Base-by-base conservation (phyloP, 768 basidiomycete genomes). In the Boletus fagicola region DNA sequence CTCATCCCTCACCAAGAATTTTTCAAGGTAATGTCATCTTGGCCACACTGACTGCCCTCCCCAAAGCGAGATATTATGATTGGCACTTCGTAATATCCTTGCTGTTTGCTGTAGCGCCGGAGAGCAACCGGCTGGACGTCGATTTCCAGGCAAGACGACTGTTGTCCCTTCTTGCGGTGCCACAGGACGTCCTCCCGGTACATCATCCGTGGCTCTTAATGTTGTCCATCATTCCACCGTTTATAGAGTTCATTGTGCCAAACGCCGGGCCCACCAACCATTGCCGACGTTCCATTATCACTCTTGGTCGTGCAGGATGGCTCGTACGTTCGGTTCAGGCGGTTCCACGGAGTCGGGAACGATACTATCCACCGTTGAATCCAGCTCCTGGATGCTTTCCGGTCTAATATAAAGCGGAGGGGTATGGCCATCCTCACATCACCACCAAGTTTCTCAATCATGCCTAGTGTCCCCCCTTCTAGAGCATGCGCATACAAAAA, bases 231-330 rank as follows among this genome's bases (percentile, higher is more conserved):
- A 18, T 48, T n/a, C 18, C 31, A 28, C 39, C 16, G 42, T 16
- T 49, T 36, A 18, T 56, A 6, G 47, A 47, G 35, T 26, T 36
- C 16, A 15, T 42, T 26, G n/a, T 48, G 3, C 45, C 44, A 47
- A 53, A 40, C 18, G 22, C 46, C 43, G 48, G 38, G 36, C 40
- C 30, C 46, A 26, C 20, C 26, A 20, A 38, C 55, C 43, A 18
- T 60, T 56, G 10, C 49, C 28, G 33, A 53, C 53, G 20, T 40
- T 57, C 64, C 53, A 42, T 49, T 36, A 18, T 51, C 47, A 51
- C 44, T 15, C 38, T 33, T 53, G 13, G 45, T 56, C 33, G 58
- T 49, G 70, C 59, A 58, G 58, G 65, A 65, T 65, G 65, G 64
- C 53, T 38, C 44, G 16, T 53, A 65, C 31, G 39, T 57, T 56